Evolutionary conservation across 148 eudicot species (phyloP).

Genomic region (Rhododendron vialii): DNA sequence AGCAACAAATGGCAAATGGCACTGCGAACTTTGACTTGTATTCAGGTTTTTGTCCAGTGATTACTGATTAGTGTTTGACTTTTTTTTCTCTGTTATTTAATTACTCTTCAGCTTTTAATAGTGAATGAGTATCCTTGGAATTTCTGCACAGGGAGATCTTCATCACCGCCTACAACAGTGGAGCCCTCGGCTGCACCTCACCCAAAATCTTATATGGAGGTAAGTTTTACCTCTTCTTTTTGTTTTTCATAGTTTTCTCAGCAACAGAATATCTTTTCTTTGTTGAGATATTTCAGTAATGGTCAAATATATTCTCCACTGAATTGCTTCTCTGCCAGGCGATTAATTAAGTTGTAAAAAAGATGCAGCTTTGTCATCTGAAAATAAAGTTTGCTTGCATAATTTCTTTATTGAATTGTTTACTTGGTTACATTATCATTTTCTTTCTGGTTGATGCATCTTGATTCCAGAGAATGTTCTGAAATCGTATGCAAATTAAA

Average conservation of each 20-base stretch:
- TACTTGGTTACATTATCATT: not conserved
- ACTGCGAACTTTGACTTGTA: constrained; percentile 40
- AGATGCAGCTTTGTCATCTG: not conserved
- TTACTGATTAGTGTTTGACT: not conserved
- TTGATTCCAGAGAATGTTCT: not conserved
- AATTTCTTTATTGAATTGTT: not conserved
- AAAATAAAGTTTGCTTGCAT: not conserved
- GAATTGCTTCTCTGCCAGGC: not conserved
- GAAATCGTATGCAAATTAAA: not conserved
- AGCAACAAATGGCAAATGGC: constrained; percentile 48
- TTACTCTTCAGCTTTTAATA: constrained; percentile 5
- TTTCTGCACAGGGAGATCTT: constrained; percentile 60
- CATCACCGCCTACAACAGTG: constrained; percentile 50
- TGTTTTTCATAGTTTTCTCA: not conserved
- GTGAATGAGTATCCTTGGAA: constrained; percentile 11
- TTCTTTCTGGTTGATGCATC: constrained; percentile 11
- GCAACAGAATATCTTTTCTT: not conserved
- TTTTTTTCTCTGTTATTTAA: not conserved
- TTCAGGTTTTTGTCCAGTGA: constrained; percentile 45
- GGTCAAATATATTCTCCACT: not conserved
- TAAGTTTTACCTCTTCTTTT: constrained; percentile 9
- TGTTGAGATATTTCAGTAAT: not conserved
- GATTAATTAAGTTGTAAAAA: not conserved
- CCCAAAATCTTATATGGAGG: constrained; percentile 79
- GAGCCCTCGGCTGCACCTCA: constrained; percentile 66